Evolutionary conservation across 2,329 filamentous ascomycete species (phyloP).

Genomic region (Penicillium janthinellum): DNA sequence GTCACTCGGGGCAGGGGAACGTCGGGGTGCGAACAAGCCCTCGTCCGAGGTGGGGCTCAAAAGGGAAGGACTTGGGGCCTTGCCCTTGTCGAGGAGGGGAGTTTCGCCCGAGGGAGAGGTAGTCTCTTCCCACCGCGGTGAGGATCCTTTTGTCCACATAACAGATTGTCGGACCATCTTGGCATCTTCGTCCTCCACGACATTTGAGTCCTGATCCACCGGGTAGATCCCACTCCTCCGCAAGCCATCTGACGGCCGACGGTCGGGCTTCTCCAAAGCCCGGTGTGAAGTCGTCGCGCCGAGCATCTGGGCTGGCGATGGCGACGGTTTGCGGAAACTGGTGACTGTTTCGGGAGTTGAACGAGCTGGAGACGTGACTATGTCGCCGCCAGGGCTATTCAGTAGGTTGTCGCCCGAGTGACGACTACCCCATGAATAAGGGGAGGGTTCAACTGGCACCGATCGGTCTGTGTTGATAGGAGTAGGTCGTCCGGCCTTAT

Average conservation of each 20-base stretch:
- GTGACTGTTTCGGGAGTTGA: conserved; percentile 17
- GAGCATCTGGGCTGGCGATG: conserved; percentile 27
- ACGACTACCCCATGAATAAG: conserved; percentile 56
- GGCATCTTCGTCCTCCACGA: conserved; percentile 44
- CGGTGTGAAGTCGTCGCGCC: conserved; percentile 35
- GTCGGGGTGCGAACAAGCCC: conserved; percentile 15
- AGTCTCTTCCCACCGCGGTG: conserved; percentile 26
- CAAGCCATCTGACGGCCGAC: conserved; percentile 27
- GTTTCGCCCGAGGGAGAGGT: conserved; percentile 29
- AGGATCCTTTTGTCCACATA: conserved; percentile 30
- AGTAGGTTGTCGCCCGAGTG: conserved; percentile 55
- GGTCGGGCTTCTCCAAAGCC: conserved; percentile 31
- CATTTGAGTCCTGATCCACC: conserved; percentile 26
- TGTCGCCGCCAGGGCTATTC: conserved; percentile 33
- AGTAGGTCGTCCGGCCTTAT: conserved; percentile 34
- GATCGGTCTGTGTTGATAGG: conserved; percentile 51
- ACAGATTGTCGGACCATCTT: conserved; percentile 41
- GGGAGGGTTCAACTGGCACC: conserved; percentile 49
- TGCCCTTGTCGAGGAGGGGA: conserved; percentile 31
- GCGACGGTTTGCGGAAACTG: conserved; percentile 23
- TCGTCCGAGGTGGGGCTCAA: conserved; percentile 17
- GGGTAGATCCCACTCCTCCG: conserved; percentile 37
- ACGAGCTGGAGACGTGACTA: conserved; percentile 12
- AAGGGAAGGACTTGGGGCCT: conserved; percentile 12
- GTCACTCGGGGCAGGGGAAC: conserved; percentile 17